These are phyloP conservation scores for Cornus florida DNA, from an alignment of 148 eudicot species.

Conservation along the genomic window DNA sequence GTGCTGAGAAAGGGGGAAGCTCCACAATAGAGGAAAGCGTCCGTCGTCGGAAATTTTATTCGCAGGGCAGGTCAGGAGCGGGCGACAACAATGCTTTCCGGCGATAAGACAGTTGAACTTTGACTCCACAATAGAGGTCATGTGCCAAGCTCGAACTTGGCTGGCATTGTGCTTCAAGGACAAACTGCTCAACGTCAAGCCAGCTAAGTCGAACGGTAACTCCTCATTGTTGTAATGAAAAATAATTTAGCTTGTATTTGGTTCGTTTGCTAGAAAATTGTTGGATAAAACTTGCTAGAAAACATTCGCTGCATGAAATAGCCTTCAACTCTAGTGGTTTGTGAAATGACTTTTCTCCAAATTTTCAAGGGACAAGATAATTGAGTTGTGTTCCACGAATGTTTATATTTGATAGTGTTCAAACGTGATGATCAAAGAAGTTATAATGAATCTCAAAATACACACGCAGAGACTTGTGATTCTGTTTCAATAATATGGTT, in stretches of 20 bases:
- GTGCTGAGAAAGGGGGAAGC: slow-evolving; percentile 92
- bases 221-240: not conserved
- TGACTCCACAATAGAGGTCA: not conserved
- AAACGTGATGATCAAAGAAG: too few relatives aligned
- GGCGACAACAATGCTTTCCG: slow-evolving; percentile 84
- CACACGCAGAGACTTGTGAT: too few relatives aligned
- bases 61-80: slow-evolving; percentile 62
- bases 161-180: not conserved
- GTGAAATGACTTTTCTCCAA: too few relatives aligned
- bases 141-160: not conserved
- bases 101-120: slow-evolving; percentile 35
- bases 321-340: not conserved
- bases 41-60: slow-evolving; percentile 77
- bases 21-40: slow-evolving; percentile 91
- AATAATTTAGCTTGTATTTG: too few relatives aligned
- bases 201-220: not conserved
- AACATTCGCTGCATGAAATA: not conserved
- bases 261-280: not conserved
- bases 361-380: too few relatives aligned
- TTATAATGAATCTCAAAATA: too few relatives aligned
- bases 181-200: not conserved
- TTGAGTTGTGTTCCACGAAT: too few relatives aligned
- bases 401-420: too few relatives aligned
- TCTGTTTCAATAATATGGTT: too few relatives aligned
- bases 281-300: not conserved